Evolutionary conservation across 306 rosid genomes (phyloP).

Genomic region (Cercis canadensis): DNA sequence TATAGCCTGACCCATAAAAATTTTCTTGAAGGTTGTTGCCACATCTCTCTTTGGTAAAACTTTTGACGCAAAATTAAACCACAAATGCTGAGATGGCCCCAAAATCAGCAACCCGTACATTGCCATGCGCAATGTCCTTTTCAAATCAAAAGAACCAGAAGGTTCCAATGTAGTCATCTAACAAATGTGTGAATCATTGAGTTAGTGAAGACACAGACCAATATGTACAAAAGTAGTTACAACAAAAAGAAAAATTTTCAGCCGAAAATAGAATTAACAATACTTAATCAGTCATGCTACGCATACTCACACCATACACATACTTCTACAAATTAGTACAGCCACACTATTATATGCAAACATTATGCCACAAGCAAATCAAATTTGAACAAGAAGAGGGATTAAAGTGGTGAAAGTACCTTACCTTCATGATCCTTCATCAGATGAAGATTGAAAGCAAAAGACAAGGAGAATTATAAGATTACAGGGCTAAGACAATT

Average conservation of each 20-base stretch:
- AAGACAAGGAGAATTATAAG: too few relatives aligned
- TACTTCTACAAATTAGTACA: background rate
- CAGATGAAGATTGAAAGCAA: too few relatives aligned
- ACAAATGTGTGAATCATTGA: constrained; percentile 13
- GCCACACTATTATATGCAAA: constrained; percentile 3
- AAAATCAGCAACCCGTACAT: constrained; percentile 66
- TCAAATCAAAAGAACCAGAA: constrained; percentile 52
- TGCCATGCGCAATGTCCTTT: constrained; percentile 72
- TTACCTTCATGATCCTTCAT: background rate
- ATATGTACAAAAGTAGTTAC: background rate
- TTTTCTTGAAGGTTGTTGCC: constrained; percentile 68
- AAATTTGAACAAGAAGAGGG: background rate
- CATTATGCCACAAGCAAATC: background rate
- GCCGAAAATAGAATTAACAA: background rate
- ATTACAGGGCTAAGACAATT: too few relatives aligned
- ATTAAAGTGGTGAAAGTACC: background rate
- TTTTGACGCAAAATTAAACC: constrained; percentile 69
- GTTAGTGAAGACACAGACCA: constrained; percentile 19
- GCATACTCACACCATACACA: background rate
- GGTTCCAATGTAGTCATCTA: constrained; percentile 62
- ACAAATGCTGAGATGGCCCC: constrained; percentile 81
- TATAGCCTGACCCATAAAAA: constrained; percentile 69
- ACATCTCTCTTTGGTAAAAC: constrained; percentile 62
- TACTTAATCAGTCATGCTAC: background rate
- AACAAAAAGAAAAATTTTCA: background rate